These are phyloP conservation scores for Citrus maxima DNA, from an alignment of 345 rosid genomes.

Conservation along the genomic window DNA sequence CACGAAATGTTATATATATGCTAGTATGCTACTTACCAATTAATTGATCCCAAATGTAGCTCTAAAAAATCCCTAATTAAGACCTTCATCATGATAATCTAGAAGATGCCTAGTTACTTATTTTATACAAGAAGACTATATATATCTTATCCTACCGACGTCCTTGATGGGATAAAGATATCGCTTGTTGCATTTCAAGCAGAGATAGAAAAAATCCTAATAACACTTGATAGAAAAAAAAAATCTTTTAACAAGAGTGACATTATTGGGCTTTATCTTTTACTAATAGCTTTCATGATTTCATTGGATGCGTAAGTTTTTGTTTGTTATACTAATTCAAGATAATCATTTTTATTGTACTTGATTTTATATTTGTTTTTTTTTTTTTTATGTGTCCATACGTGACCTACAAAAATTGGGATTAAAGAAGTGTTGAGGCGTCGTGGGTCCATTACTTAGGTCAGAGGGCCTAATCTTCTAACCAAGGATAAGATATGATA, in stretches of 20 bases:
- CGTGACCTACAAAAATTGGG: not conserved
- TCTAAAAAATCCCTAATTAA: not conserved
- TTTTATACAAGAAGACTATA: not conserved
- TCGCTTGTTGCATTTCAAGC: not conserved
- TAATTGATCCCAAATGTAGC: not conserved
- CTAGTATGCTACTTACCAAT: not conserved
- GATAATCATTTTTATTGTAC: not conserved
- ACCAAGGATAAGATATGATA: not conserved
- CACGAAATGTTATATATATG: not conserved
- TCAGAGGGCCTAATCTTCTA: not conserved
- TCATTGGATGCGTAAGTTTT: not conserved
- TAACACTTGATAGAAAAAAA: not conserved
- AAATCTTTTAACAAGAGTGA: not conserved
- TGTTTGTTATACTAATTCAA: not conserved
- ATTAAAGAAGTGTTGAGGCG: not conserved
- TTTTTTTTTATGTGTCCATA: not conserved
- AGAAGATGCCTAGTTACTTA: not conserved
- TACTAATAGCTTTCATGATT: not conserved
- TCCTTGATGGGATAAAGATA: not conserved
- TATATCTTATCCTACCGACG: not conserved
- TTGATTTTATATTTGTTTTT: not conserved
- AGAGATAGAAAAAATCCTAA: too few relatives aligned
- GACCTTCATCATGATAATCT: not conserved
- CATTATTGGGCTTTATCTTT: not conserved
- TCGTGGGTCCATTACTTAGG: not conserved